Evolutionary conservation across 208 protist genomes (phyloP).

Genomic region (Phytomonas sp.): DNA sequence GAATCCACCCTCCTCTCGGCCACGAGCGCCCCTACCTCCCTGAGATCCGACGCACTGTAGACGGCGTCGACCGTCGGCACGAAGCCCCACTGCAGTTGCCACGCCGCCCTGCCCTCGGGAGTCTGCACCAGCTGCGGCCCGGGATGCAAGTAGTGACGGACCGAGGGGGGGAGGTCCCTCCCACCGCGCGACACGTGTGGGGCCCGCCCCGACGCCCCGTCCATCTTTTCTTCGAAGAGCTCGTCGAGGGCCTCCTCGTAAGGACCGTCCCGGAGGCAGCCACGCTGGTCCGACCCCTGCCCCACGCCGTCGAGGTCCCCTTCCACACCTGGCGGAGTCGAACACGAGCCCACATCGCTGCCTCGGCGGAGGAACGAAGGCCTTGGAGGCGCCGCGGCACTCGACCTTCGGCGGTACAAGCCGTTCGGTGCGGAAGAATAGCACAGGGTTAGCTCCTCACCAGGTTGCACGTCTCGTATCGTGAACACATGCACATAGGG

Average conservation of each 20-base stretch:
- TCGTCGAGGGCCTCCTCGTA: neutral
- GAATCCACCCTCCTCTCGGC: slow-evolving; percentile 62
- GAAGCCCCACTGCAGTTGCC: slow-evolving; percentile 79
- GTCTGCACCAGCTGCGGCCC: slow-evolving; percentile 30
- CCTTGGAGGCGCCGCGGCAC: slow-evolving; percentile 1
- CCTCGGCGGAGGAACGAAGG: neutral
- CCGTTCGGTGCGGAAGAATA: slow-evolving; percentile 45
- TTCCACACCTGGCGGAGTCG: neutral
- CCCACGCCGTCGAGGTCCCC: neutral
- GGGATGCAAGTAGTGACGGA: slow-evolving; percentile 17
- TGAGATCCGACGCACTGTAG: slow-evolving; percentile 52
- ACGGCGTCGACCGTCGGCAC: slow-evolving; percentile 49
- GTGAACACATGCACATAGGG: slow-evolving; percentile 75
- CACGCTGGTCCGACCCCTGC: no score
- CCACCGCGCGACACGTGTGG: neutral
- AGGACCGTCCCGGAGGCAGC: neutral
- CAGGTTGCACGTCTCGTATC: slow-evolving; percentile 50
- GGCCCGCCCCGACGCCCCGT: neutral
- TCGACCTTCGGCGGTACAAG: slow-evolving; percentile 13
- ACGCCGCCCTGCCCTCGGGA: slow-evolving; percentile 45
- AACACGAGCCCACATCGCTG: neutral
- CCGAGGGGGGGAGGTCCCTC: neutral
- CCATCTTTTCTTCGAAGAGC: neutral
- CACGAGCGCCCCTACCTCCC: slow-evolving; percentile 63
- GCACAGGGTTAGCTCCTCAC: slow-evolving; percentile 69